Base-by-base conservation (phyloP, 352 stramenopile genomes). In the Globisporangium orthogonon region DNA sequence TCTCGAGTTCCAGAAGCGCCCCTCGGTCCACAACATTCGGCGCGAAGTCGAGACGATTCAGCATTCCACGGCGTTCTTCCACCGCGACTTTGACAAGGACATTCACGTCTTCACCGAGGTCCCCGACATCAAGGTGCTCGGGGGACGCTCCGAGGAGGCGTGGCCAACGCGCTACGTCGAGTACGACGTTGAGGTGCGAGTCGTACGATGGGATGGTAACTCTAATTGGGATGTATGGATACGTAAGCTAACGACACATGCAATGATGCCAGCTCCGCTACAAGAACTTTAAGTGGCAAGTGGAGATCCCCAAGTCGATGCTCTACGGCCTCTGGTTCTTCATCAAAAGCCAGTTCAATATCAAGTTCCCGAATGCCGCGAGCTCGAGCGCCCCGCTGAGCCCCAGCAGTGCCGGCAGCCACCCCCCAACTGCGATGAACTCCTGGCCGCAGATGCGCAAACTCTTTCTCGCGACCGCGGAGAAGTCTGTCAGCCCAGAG, bases 241-340 rank as follows among this genome's bases (percentile, higher is more conserved):
- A 6, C 30, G 41, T 45, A 6, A 37, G 14, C 10, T 41, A 28
- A 31, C n/a, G 11, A 48, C n/a, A 17, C 13, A 46, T 14, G 49
- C 4, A 6, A 10, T 15, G 40, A 23, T 17, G 23, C 23, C 56
- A 86, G 78, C 41, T 86, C 5, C 63, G 71, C 49, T 94, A 94
- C 78, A 86, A 81, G 53, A 78, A 63, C 23, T 90, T 84, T 37
- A 86, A 71, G 65, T 91, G 84, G 82, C 79, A 90, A 44, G 81
- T 91, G n/a, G 83, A 91, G 65, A 86, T 92, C 56, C 70, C 84
- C 45, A 94, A 92, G 66, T 89, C 74, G 40, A 80, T 75, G 30
- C 73, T 94, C 23, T 91, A 86, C 29, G 84, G 82, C 18, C 67
- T 94, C 17, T 94, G 84, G 84, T 89, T 94, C 57, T 87, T 87